Base-by-base conservation (phyloP, 192 early-diverging fungal species). In the Mortierella alpina region DNA sequence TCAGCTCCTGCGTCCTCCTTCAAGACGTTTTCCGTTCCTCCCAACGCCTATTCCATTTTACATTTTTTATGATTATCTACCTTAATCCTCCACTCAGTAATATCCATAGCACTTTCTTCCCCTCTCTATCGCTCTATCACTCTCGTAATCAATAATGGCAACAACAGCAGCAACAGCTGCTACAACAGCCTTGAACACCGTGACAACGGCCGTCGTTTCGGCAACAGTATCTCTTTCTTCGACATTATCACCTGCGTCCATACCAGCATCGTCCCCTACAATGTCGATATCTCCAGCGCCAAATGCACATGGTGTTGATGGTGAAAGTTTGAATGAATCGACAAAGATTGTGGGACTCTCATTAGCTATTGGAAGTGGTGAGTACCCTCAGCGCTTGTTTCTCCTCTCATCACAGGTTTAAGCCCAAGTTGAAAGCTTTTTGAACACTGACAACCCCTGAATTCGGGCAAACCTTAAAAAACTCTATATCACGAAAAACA, bases 331-430 rank as follows among this genome's bases (percentile, higher is more conserved):
- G 15, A 50, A 40, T 41, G 72, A 75, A 5, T 54, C 81, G 1
- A 78, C 92, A 62, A 93, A 93, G 70, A 76, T 89, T 53, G 90
- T 96, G 49, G 96, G 96, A 59, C 89, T 98, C 63, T 87, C 91
- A 2, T 83, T 98, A 59, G 95, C 96, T 45, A 86, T 98, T 2
- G 75, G 84, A 48, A 86, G 85, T 66, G 87, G 87, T 88, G 71
- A 68, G 73, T 73, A 45, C 18, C 7, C 31, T 17, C 11, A 7
- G 14, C 18, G 39, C 12, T n/a, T 17, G 20, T 23, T 51, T 42
- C 39, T 4, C 5, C 59, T 20, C 41, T 9, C 18, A 18, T 39
- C 57, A 59, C 20, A 6, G 59, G 46, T 6, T 18, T 10, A 52
- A 7, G 22, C 59, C 67, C n/a, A 62, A 59, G 49, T 12, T 7